A percentile compares a stretch with the other conserved stretches of the same genome.
phyloP scores from a whole-genome alignment of 1,139 yeast genomes.

The Suhomyces atakaporum region DNA sequence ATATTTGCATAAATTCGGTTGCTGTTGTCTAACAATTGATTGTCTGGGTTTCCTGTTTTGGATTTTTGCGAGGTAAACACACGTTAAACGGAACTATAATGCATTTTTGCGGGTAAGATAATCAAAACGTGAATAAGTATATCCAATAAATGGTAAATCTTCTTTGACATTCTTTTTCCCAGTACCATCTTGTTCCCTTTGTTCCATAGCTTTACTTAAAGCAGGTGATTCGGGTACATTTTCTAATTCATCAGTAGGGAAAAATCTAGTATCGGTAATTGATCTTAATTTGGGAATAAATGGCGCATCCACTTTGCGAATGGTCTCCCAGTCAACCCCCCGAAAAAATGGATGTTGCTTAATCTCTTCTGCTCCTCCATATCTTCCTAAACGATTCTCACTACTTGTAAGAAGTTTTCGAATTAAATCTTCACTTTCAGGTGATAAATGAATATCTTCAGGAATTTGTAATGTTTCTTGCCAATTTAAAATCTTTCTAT shows the following conservation, averaged over 20 bases:
- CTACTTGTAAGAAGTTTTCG: conserved; percentile 78
- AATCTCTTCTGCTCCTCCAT: conserved; percentile 92
- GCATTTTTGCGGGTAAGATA: conserved; percentile 88
- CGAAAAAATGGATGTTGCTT: conserved; percentile 91
- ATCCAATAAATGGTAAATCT: conserved; percentile 94
- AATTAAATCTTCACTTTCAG: conserved; percentile 92
- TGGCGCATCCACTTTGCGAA: conserved; percentile 92
- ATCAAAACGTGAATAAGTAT: conserved; percentile 92
- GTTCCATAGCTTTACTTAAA: conserved; percentile 67
- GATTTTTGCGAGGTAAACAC: background rate
- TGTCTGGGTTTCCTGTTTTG: background rate
- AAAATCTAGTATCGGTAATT: conserved; percentile 93
- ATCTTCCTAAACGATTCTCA: conserved; percentile 85
- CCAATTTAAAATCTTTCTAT: conserved; percentile 92
- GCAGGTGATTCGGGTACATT: conserved; percentile 96
- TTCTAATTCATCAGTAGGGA: conserved; percentile 97
- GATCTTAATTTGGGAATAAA: conserved; percentile 75
- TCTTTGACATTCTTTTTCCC: conserved; percentile 60
- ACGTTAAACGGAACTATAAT: conserved; percentile 24
- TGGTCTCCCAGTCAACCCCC: conserved; percentile 96
- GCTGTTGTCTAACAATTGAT: background rate
- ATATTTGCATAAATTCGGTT: background rate
- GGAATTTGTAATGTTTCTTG: conserved; percentile 92
- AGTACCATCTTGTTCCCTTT: conserved; percentile 46
- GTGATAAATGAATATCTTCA: conserved; percentile 90